Percentiles rank a stretch among this genome's conserved stretches.
Evolutionary conservation across 139 green algal species (phyloP).

Genomic region (Coelastrella sp.): DNA sequence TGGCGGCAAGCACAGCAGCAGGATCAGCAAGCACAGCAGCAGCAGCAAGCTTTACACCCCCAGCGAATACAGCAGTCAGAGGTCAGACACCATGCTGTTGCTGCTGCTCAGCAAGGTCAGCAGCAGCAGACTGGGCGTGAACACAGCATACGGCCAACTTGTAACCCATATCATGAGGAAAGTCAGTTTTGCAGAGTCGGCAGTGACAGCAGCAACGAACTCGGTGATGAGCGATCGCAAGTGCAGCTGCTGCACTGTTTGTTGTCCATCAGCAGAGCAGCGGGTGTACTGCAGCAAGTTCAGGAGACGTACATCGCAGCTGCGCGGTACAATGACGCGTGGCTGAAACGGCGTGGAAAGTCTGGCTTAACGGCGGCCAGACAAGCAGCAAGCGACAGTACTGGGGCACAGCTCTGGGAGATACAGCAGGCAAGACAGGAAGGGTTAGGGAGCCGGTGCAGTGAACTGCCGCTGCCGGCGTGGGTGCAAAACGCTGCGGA

Average conservation of each 20-base stretch:
- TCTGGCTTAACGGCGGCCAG: too few species aligned
- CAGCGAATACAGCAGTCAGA: not conserved
- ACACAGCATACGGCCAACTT: not conserved
- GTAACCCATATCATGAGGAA: not conserved
- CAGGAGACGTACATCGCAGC: not conserved
- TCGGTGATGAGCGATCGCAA: not conserved
- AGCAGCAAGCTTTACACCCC: not conserved
- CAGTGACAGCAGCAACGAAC: not conserved
- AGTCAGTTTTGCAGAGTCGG: not conserved
- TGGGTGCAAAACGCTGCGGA: not conserved
- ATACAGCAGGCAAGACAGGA: too few species aligned
- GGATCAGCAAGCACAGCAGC: not conserved
- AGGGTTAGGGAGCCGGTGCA: too few species aligned
- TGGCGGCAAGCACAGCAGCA: not conserved
- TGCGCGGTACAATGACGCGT: not conserved
- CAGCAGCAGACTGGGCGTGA: too few species aligned
- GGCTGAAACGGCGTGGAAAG: not conserved
- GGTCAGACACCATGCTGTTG: too few species aligned
- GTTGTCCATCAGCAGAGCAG: not conserved
- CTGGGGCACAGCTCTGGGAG: too few species aligned
- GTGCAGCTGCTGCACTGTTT: conserved; percentile 16
- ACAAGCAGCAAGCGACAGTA: too few species aligned
- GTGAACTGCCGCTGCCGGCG: not conserved
- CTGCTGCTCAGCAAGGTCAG: too few species aligned
- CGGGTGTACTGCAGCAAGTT: not conserved